Evolutionary conservation across 2,329 filamentous ascomycete genomes (phyloP).

Genomic region (Lasiodiplodia sp.): DNA sequence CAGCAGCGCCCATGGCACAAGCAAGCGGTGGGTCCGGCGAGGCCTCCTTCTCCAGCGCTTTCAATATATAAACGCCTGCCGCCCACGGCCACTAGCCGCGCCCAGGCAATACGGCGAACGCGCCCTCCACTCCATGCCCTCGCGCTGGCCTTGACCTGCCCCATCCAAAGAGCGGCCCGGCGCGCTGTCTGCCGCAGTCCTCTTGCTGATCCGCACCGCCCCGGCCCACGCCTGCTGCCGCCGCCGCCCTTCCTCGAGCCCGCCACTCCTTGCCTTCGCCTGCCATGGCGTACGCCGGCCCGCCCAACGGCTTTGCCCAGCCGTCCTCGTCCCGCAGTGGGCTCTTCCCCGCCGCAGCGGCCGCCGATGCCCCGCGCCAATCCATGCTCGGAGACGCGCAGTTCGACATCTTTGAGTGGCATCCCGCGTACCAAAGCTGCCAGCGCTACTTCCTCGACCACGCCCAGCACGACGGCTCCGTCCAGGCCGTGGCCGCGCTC

Average conservation of each 20-base stretch:
- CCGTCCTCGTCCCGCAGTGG: constrained; percentile 29
- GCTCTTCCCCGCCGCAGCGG: constrained; percentile 26
- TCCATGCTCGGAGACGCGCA: constrained; percentile 51
- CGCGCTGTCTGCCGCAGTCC: constrained; percentile 4
- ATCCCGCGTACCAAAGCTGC: constrained; percentile 88
- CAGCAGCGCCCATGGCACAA: constrained; percentile 19
- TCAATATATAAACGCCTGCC: constrained; percentile 25
- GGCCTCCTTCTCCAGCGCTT: constrained; percentile 9
- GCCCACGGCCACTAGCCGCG: constrained; percentile 24
- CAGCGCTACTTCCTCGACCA: constrained; percentile 90
- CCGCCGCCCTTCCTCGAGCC: not conserved
- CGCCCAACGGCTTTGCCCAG: constrained; percentile 29
- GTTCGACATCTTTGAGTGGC: constrained; percentile 91
- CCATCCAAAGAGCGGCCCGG: constrained; percentile 14
- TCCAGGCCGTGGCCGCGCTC: constrained; percentile 88
- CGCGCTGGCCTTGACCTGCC: constrained; percentile 19
- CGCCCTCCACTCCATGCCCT: constrained; percentile 11
- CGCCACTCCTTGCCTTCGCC: not conserved
- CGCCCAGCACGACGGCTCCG: constrained; percentile 80
- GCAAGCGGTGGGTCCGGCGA: constrained; percentile 11
- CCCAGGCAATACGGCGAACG: constrained; percentile 16
- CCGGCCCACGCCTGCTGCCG: not conserved
- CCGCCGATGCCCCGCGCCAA: constrained; percentile 28
- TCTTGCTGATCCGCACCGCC: not conserved
- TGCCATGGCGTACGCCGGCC: constrained; percentile 29